Evolutionary conservation across 371 early-diverging fungal genomes (phyloP).

Genomic region (Batkoa obscura): DNA sequence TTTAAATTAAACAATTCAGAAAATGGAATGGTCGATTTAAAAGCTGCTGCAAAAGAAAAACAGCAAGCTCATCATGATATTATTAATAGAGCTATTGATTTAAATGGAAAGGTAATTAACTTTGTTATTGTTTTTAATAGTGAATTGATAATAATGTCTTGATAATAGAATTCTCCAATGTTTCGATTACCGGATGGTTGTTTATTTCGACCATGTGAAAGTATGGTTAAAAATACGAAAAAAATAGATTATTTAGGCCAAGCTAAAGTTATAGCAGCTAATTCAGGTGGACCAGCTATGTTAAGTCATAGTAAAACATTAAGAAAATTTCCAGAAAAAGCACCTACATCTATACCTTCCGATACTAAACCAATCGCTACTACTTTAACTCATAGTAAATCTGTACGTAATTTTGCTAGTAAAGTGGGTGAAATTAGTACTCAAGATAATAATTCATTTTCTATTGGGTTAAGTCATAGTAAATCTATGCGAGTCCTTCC

Average conservation of each 20-base stretch:
- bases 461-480: no score
- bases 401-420: no score
- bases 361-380: no score
- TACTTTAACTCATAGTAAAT: no score
- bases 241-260: slow-evolving; percentile 61
- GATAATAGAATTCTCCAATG: slow-evolving; percentile 32
- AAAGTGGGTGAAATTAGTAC: no score
- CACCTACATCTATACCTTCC: background rate
- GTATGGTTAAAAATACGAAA: slow-evolving; percentile 54
- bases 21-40: slow-evolving; percentile 51
- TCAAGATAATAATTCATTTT: no score
- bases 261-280: slow-evolving; percentile 53
- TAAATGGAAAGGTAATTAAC: background rate
- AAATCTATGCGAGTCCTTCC: no score
- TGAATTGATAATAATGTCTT: background rate
- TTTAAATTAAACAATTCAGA: slow-evolving; percentile 51
- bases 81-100: slow-evolving; percentile 42
- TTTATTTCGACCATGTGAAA: slow-evolving; percentile 65
- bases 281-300: slow-evolving; percentile 12
- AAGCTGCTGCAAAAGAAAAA: slow-evolving; percentile 43
- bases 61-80: slow-evolving; percentile 52
- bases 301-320: background rate
- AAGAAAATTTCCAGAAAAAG: background rate
- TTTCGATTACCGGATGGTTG: slow-evolving; percentile 58
- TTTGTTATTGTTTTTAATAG: no score